These are phyloP conservation scores for Rhododendron mucronatum DNA, from an alignment of 148 eudicot genomes.

Conservation along the genomic window DNA sequence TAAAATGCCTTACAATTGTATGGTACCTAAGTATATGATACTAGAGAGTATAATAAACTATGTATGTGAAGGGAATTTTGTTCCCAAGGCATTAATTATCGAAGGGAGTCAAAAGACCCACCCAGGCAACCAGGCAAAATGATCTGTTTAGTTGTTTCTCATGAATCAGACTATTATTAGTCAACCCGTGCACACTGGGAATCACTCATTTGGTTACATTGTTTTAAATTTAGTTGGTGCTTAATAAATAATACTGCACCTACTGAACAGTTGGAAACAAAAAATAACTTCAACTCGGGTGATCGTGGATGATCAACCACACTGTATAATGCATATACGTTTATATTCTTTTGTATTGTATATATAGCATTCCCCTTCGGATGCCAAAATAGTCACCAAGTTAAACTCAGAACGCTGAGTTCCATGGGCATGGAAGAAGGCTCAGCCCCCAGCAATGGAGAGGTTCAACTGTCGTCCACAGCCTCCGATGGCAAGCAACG, in stretches of 20 bases:
- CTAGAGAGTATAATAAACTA: not conserved
- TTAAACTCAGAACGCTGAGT: not conserved
- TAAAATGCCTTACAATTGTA: not conserved
- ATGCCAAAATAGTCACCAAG: not conserved
- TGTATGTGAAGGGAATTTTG: not conserved
- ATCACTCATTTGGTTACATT: not conserved
- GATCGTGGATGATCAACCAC: not conserved
- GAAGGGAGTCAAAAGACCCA: not conserved
- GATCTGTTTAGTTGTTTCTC: not conserved
- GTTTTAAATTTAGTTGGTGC: no score
- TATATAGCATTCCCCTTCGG: not conserved
- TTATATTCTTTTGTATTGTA: not conserved
- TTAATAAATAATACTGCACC: no score
- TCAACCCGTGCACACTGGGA: not conserved
- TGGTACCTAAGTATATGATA: not conserved
- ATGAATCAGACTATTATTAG: not conserved
- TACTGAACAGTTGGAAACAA: no score
- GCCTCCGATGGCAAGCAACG: not conserved
- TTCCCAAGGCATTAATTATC: not conserved
- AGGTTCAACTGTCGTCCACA: not conserved
- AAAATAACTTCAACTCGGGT: not conserved
- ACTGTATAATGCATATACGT: not conserved
- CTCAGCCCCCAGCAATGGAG: not conserved
- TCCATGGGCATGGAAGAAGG: not conserved
- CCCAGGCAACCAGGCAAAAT: not conserved